Conservation (phyloP, 2,329 filamentous ascomycete genomes). For the Neonectria punicea region DNA sequence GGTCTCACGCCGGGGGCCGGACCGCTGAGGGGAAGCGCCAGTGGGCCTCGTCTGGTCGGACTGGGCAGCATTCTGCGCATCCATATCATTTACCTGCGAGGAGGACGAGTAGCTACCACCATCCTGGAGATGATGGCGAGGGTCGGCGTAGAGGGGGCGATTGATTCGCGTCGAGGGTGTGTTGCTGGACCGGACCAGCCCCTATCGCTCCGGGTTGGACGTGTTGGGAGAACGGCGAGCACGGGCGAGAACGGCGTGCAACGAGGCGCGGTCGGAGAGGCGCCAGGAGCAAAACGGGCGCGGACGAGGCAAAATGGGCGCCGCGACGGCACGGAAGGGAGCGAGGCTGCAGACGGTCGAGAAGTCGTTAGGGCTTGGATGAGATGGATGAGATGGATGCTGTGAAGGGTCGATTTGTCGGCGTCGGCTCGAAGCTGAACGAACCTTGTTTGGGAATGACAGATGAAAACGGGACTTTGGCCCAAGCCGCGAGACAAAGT, state of each 20-base stretch:
- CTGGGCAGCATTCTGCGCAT: constrained; percentile 75
- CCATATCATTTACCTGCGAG: constrained; percentile 72
- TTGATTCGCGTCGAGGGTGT: constrained; percentile 39
- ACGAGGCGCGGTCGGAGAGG: constrained; percentile 24
- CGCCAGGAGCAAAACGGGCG: constrained; percentile 27
- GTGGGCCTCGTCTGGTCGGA: constrained; percentile 69
- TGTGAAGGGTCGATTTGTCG: constrained; percentile 14
- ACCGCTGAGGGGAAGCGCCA: constrained; percentile 62
- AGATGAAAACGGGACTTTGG: constrained; percentile 35
- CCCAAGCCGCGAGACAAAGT: constrained; percentile 36
- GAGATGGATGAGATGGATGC: constrained; percentile 30
- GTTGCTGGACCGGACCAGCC: constrained; percentile 22
- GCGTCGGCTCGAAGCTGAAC: constrained; percentile 29
- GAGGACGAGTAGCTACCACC: constrained; percentile 63
- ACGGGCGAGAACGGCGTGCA: constrained; percentile 25
- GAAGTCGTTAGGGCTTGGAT: constrained; percentile 28
- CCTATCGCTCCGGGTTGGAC: constrained; percentile 25
- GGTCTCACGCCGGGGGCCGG: constrained; percentile 39
- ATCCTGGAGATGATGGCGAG: constrained; percentile 60
- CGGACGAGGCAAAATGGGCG: constrained; percentile 12
- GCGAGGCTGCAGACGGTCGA: constrained; percentile 16
- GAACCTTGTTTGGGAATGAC: constrained; percentile 40
- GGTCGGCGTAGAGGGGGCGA: constrained; percentile 37
- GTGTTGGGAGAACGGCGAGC: constrained; percentile 15
- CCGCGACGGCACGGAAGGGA: constrained; percentile 10